These are phyloP conservation scores for Nitzschia inconspicua DNA, from an alignment of 108 stramenopile genomes.

Conservation along the genomic window DNA sequence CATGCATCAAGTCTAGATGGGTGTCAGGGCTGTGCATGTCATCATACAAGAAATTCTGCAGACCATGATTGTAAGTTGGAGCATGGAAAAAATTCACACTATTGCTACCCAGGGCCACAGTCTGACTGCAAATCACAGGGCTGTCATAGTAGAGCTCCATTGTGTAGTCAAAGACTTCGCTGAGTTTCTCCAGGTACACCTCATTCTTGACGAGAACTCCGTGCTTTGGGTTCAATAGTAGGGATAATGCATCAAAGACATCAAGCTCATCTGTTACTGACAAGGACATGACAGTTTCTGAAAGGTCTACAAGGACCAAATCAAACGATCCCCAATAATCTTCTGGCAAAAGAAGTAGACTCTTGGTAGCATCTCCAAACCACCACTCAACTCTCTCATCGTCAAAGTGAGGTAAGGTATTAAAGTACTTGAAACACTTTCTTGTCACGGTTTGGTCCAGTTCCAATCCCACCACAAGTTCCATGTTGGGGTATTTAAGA, in stretches of 20 bases:
- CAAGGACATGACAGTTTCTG: constrained; percentile 76
- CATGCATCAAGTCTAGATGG: constrained; percentile 50
- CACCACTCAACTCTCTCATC: constrained; percentile 72
- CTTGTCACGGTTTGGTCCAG: constrained; percentile 70
- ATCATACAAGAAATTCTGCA: constrained; percentile 15
- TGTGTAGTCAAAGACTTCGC: constrained; percentile 16
- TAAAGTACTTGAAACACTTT: constrained; percentile 64
- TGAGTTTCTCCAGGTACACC: constrained; percentile 12
- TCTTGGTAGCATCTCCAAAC: constrained; percentile 81
- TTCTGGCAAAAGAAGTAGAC: constrained; percentile 43
- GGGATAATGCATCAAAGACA: constrained; percentile 55
- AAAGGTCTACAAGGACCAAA: constrained; percentile 79
- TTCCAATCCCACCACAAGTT: constrained; percentile 63
- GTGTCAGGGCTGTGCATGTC: constrained; percentile 21
- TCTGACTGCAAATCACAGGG: constrained; percentile 69
- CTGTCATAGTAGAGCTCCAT: constrained; percentile 18
- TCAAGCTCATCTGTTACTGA: constrained; percentile 64
- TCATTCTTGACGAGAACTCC: constrained; percentile 42
- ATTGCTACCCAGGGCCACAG: constrained; percentile 62
- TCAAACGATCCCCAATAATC: constrained; percentile 81
- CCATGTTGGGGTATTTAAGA: constrained; percentile 54
- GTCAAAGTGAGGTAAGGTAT: constrained; percentile 71
- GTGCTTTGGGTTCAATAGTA: constrained; percentile 59
- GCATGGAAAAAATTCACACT: constrained; percentile 60
- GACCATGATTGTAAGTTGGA: constrained; percentile 23